Percentiles rank a stretch among this genome's conserved stretches.
Evolutionary conservation across 371 early-diverging fungal species (phyloP).

Genomic region (Zopfochytrium polystomum): DNA sequence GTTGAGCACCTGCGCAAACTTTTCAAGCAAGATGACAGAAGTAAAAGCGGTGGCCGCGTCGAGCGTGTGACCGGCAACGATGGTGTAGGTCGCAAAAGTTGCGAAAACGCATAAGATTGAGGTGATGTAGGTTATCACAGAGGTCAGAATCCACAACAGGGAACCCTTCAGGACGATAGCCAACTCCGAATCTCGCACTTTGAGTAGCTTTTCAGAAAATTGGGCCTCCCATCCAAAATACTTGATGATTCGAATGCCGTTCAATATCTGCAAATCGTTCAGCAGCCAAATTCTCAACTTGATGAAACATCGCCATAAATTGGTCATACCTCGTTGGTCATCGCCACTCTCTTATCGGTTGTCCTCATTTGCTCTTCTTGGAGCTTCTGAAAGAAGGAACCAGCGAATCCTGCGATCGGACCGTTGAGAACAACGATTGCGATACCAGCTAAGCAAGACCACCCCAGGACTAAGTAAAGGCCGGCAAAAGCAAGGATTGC

Average conservation of each 20-base stretch:
- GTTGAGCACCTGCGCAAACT: slow-evolving; percentile 11
- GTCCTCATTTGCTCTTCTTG: slow-evolving; percentile 17
- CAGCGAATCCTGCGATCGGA: slow-evolving; percentile 21
- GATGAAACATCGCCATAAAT: not conserved
- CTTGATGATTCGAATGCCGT: slow-evolving; percentile 44
- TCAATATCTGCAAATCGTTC: slow-evolving; percentile 19
- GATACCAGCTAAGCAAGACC: slow-evolving; percentile 38
- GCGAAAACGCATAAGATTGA: slow-evolving; percentile 34
- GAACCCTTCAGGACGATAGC: too few species aligned
- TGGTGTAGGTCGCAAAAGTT: slow-evolving; percentile 40
- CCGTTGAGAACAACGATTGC: slow-evolving; percentile 24
- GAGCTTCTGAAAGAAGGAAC: slow-evolving; percentile 15
- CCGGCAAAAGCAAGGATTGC: slow-evolving; percentile 22
- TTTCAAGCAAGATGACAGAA: slow-evolving; percentile 25
- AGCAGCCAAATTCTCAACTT: not conserved
- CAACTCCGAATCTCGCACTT: slow-evolving; percentile 32
- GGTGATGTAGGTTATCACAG: too few species aligned
- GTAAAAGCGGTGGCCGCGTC: slow-evolving; percentile 47
- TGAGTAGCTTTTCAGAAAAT: slow-evolving; percentile 40
- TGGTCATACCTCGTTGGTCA: slow-evolving; percentile 42
- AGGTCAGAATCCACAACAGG: too few species aligned
- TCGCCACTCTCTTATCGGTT: slow-evolving; percentile 43
- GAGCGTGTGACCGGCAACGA: slow-evolving; percentile 31
- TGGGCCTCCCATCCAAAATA: slow-evolving; percentile 46
- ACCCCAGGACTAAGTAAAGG: slow-evolving; percentile 35